These are phyloP conservation scores for Dacryopinax primogenitus DNA, from an alignment of 768 basidiomycete genomes.

Conservation along the genomic window DNA sequence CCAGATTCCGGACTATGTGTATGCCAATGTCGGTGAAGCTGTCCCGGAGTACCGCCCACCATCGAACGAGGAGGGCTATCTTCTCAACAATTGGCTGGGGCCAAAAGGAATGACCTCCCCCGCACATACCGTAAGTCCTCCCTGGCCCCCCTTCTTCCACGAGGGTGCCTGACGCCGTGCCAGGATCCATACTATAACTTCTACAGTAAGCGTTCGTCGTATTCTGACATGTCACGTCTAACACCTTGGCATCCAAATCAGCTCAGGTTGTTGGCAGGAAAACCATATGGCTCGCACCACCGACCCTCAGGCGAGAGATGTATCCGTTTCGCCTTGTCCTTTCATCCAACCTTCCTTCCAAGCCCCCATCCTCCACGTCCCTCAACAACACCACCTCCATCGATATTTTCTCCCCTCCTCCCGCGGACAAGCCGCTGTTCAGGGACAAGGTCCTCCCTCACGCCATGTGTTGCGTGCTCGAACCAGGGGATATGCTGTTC, in stretches of 20 bases:
- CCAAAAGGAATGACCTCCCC: conserved; percentile 69
- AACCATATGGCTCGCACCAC: conserved; percentile 84
- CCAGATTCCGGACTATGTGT: conserved; percentile 78
- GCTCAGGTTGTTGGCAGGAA: conserved; percentile 84
- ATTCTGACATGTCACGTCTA: conserved; percentile 14
- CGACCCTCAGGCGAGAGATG: conserved; percentile 36
- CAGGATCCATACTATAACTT: conserved; percentile 92
- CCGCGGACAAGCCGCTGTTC: conserved; percentile 39
- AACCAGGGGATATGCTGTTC: conserved; percentile 75
- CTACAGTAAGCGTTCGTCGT: conserved; percentile 51
- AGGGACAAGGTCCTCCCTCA: conserved; percentile 41
- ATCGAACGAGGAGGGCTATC: conserved; percentile 46
- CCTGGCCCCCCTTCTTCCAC: background rate
- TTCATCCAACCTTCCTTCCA: background rate
- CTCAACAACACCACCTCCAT: conserved; percentile 67
- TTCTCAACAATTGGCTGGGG: conserved; percentile 74
- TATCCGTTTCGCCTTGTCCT: conserved; percentile 33
- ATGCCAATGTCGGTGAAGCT: conserved; percentile 39
- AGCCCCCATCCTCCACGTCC: conserved; percentile 22
- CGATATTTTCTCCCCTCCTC: conserved; percentile 51
- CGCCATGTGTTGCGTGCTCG: conserved; percentile 50
- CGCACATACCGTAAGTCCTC: conserved; percentile 65
- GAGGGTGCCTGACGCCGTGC: conserved; percentile 9
- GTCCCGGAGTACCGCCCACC: conserved; percentile 51
- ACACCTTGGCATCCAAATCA: conserved; percentile 22